Conservation (phyloP, 78 protist species). For the Tieghemostelium lacteum region DNA sequence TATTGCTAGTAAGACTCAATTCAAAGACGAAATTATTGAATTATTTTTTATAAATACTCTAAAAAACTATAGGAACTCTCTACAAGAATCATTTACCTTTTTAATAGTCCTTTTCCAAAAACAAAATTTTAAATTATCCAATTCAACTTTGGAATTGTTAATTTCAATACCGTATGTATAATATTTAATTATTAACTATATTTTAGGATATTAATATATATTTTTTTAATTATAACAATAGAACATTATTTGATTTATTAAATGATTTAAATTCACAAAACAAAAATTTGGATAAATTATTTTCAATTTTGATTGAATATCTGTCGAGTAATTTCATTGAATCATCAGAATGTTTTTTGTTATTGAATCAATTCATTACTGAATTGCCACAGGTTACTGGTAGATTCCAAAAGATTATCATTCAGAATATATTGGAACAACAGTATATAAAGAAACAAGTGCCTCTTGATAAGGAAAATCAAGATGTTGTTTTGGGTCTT, state of each 20-base stretch:
- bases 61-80: conserved; percentile 6
- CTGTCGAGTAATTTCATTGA: background rate
- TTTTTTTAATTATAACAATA: conserved; percentile 11
- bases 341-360: conserved; percentile 7
- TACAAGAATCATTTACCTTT: conserved; percentile 42
- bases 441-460: background rate
- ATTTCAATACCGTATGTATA: conserved; percentile 36
- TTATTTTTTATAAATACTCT: conserved; percentile 32
- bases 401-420: too few relatives aligned
- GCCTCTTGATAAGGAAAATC: background rate
- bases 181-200: background rate
- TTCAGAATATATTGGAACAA: too few relatives aligned
- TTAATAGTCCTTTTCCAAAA: conserved; percentile 60
- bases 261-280: conserved; percentile 52
- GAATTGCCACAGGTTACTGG: conserved; percentile 33
- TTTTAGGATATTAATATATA: background rate
- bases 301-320: conserved; percentile 5
- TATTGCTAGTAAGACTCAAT: conserved; percentile 31
- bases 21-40: conserved; percentile 24
- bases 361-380: conserved; percentile 10
- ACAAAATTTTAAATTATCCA: conserved; percentile 36
- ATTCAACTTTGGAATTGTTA: conserved; percentile 1
- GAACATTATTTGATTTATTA: conserved; percentile 32
- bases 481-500: background rate
- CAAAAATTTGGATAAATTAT: conserved; percentile 30